Evolutionary conservation across 2,329 filamentous ascomycete genomes (phyloP).

Genomic region (Aspergillus tamarii): DNA sequence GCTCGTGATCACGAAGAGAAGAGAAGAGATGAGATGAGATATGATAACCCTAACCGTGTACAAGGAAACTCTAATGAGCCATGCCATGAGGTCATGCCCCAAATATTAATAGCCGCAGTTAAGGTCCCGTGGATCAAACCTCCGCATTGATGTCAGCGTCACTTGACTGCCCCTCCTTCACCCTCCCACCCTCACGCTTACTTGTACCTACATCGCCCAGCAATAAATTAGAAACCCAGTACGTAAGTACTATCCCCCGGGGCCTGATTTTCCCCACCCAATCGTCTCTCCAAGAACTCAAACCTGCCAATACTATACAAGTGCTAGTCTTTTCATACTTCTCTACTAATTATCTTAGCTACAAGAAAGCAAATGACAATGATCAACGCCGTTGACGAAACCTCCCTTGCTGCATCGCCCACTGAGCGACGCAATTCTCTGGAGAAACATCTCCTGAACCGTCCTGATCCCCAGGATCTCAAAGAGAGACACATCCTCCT

Average conservation of each 20-base stretch:
- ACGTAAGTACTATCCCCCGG: neutral
- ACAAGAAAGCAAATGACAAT: slow-evolving; percentile 14
- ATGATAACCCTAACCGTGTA: neutral
- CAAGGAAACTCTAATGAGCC: neutral
- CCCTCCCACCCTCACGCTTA: neutral
- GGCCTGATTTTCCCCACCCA: neutral
- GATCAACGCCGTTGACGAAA: slow-evolving; percentile 54
- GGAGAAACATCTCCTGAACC: slow-evolving; percentile 71
- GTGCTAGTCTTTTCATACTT: neutral
- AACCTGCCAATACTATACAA: neutral
- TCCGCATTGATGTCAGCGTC: slow-evolving; percentile 5
- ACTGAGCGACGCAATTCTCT: slow-evolving; percentile 66
- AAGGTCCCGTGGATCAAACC: slow-evolving; percentile 5
- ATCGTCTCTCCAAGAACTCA: neutral
- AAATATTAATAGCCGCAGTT: neutral
- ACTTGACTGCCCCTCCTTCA: slow-evolving; percentile 5
- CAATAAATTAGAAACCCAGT: neutral
- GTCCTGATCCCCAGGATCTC: slow-evolving; percentile 67
- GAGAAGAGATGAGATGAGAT: neutral
- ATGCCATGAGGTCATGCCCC: neutral
- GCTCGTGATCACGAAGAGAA: neutral
- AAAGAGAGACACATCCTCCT: slow-evolving; percentile 71
- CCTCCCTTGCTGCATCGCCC: slow-evolving; percentile 57
- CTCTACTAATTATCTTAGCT: neutral
- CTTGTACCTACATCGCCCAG: neutral